phyloP scores from a whole-genome alignment of 352 stramenopile species.

The Pythium sukuiense region DNA sequence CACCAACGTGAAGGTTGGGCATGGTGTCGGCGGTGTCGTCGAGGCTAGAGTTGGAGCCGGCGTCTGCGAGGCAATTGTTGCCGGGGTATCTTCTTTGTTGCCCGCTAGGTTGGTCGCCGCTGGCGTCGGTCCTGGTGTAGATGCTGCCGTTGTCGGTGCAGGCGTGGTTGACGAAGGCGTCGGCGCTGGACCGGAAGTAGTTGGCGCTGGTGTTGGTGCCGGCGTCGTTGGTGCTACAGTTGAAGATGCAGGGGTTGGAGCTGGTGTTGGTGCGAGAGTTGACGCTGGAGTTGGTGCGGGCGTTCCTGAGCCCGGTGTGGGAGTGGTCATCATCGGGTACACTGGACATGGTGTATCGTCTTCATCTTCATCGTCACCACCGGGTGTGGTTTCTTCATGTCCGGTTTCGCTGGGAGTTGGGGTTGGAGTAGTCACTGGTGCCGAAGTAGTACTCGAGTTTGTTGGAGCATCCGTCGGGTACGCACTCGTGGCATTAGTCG shows the following conservation, averaged over 20 bases:
- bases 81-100: not conserved
- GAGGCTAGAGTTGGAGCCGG: not conserved
- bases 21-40: not conserved
- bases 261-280: conserved; percentile 1
- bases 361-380: not conserved
- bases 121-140: not conserved
- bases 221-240: not conserved
- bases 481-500: not conserved
- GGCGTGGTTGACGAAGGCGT: not conserved
- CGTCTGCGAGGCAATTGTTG: not conserved
- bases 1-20: conserved; percentile 12
- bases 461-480: conserved; percentile 3
- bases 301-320: too few species aligned
- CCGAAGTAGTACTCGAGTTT: not conserved
- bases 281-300: not conserved
- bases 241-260: not conserved
- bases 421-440: not conserved
- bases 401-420: not conserved
- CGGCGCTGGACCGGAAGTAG: not conserved
- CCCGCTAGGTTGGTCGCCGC: not conserved
- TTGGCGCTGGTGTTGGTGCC: not conserved
- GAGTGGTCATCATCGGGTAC: conserved; percentile 11
- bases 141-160: not conserved
- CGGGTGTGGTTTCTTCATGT: not conserved
- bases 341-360: conserved; percentile 17